A percentile compares a stretch with the other conserved stretches of the same genome.
phyloP scores from a whole-genome alignment of 1,284 basidiomycete species.

The Cutaneotrichosporon mucoides region DNA sequence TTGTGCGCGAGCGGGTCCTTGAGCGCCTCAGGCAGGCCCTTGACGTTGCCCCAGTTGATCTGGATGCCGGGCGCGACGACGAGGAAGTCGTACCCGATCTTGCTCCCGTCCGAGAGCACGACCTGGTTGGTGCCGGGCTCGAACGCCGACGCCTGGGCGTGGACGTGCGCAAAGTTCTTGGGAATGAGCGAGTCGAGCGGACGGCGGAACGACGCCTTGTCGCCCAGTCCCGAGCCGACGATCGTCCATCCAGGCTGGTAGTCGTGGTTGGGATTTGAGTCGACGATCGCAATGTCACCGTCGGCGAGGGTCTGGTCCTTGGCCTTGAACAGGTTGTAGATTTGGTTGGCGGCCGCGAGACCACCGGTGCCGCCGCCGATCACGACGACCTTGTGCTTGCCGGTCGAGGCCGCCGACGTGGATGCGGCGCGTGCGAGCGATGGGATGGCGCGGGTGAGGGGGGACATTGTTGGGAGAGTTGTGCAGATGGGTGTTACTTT shows the following conservation, averaged over 20 bases:
- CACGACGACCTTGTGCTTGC: conserved; percentile 52
- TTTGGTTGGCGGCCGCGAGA: conserved; percentile 72
- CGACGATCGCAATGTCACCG: conserved; percentile 79
- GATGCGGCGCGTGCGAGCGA: conserved; percentile 25
- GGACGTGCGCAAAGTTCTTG: conserved; percentile 66
- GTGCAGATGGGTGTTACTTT: not conserved
- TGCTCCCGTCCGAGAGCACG: conserved; percentile 63
- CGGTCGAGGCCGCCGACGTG: conserved; percentile 35
- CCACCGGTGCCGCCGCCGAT: conserved; percentile 62
- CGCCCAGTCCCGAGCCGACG: conserved; percentile 74
- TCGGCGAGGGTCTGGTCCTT: conserved; percentile 63
- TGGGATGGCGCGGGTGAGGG: not conserved
- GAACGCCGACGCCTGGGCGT: conserved; percentile 70
- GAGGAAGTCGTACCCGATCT: conserved; percentile 77
- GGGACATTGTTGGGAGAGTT: not conserved
- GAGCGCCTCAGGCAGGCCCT: conserved; percentile 74
- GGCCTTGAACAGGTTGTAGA: conserved; percentile 69
- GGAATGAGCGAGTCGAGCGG: conserved; percentile 69
- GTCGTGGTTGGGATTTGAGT: conserved; percentile 51
- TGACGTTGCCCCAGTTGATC: conserved; percentile 70
- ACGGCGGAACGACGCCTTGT: conserved; percentile 64
- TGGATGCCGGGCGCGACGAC: conserved; percentile 86
- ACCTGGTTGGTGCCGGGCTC: conserved; percentile 71
- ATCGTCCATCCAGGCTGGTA: conserved; percentile 83
- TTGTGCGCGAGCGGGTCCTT: conserved; percentile 64